These are phyloP conservation scores for Paramecium tetraurelia DNA, from an alignment of 73 alveolate genomes.

Conservation along the genomic window DNA sequence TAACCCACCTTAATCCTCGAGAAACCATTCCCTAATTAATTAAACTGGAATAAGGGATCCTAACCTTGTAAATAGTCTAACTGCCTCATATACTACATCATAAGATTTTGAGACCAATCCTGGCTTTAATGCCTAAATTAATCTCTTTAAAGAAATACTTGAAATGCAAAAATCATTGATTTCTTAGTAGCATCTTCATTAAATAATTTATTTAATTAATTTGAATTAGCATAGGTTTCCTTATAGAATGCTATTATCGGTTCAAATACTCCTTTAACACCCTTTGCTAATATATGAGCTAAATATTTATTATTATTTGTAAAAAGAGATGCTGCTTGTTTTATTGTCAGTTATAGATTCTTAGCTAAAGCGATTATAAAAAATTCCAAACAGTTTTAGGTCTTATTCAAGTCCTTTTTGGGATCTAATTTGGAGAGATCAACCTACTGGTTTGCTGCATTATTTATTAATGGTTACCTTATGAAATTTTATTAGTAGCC, in stretches of 20 bases:
- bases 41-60: slow-evolving; percentile 73
- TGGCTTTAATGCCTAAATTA: slow-evolving; percentile 68
- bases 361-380: slow-evolving; percentile 84
- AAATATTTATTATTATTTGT: slow-evolving; percentile 93
- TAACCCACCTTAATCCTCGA: slow-evolving; percentile 85
- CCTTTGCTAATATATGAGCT: slow-evolving; percentile 94
- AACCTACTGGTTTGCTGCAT: slow-evolving; percentile 40
- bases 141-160: not conserved
- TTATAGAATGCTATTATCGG: slow-evolving; percentile 72
- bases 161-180: not conserved
- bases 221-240: slow-evolving; percentile 20
- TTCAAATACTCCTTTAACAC: slow-evolving; percentile 91
- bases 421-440: slow-evolving; percentile 59
- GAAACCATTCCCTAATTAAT: slow-evolving; percentile 89
- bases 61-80: slow-evolving; percentile 75
- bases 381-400: slow-evolving; percentile 83
- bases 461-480: slow-evolving; percentile 24
- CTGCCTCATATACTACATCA: slow-evolving; percentile 76
- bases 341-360: slow-evolving; percentile 82
- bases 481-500: slow-evolving; percentile 29
- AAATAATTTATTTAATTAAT: slow-evolving; percentile 11
- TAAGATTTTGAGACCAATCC: slow-evolving; percentile 74
- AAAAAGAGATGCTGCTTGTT: slow-evolving; percentile 95
- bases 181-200: slow-evolving; percentile 53
- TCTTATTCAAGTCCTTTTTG: slow-evolving; percentile 50